Percentiles rank a stretch among this genome's conserved stretches.
Evolutionary conservation across 2,329 filamentous ascomycete genomes (phyloP).

Genomic region (Colletotrichum eleusines): DNA sequence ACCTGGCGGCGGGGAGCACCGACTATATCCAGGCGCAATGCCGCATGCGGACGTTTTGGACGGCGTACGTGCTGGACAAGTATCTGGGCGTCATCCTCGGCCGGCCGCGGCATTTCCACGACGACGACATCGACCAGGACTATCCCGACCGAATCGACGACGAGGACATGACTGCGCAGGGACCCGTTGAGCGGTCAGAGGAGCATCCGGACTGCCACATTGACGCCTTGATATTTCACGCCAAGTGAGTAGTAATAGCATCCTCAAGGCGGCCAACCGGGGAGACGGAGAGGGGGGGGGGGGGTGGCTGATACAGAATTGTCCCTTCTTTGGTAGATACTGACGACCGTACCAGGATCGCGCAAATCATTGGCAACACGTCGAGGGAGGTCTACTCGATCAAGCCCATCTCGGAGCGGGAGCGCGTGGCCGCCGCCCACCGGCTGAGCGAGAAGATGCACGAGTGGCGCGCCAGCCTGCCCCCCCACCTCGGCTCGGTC

Average conservation of each 20-base stretch:
- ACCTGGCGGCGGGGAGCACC: constrained; percentile 16
- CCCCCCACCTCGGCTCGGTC: constrained; percentile 57
- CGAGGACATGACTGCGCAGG: constrained; percentile 62
- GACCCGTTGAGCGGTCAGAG: constrained; percentile 45
- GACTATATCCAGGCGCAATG: constrained; percentile 64
- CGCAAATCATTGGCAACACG: constrained; percentile 54
- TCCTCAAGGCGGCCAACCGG: not conserved
- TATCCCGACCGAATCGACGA: constrained; percentile 67
- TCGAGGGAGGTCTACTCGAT: constrained; percentile 57
- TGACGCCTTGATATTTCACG: constrained; percentile 61
- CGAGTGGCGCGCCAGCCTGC: constrained; percentile 54
- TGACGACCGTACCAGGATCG: constrained; percentile 47
- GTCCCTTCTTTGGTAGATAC: constrained; percentile 27
- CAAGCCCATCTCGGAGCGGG: constrained; percentile 50
- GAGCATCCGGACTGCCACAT: constrained; percentile 60
- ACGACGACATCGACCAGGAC: constrained; percentile 73
- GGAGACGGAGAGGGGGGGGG: too few relatives aligned
- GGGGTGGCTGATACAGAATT: too few relatives aligned
- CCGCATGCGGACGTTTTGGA: constrained; percentile 71
- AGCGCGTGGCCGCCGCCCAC: constrained; percentile 54
- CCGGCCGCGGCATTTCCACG: constrained; percentile 69
- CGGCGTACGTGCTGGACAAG: constrained; percentile 71
- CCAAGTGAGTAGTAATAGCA: constrained; percentile 48
- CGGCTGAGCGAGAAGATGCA: constrained; percentile 54
- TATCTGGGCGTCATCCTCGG: constrained; percentile 74